Conservation (phyloP, 768 basidiomycete genomes). For the Dioszegia crocea region DNA sequence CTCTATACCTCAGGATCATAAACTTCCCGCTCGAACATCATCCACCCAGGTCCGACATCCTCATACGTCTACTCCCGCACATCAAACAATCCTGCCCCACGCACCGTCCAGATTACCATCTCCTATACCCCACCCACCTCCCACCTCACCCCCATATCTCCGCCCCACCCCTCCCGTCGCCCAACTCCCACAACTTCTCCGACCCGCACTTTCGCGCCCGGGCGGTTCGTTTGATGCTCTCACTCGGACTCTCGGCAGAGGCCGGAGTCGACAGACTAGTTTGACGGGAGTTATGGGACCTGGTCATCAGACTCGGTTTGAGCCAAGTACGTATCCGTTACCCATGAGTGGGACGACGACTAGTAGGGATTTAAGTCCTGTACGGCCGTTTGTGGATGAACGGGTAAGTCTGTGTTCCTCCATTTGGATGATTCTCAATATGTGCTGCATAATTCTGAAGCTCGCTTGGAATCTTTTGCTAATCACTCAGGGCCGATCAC, state of each 20-base stretch:
- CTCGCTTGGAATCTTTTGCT: background rate
- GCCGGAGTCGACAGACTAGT: slow-evolving; percentile 2
- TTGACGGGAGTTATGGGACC: background rate
- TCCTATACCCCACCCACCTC: background rate
- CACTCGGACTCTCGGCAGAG: slow-evolving; percentile 11
- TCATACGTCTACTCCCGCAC: background rate
- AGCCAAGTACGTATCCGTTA: slow-evolving; percentile 30
- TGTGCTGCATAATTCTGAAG: no score
- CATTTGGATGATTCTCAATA: no score
- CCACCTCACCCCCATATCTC: background rate
- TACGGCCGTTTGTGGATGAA: background rate
- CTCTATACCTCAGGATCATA: background rate
- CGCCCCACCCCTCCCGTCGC: slow-evolving; percentile 7
- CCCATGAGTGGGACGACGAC: slow-evolving; percentile 19
- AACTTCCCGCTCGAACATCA: background rate
- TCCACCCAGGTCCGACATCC: background rate
- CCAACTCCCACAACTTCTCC: slow-evolving; percentile 14
- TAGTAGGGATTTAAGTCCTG: background rate
- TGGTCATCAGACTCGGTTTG: slow-evolving; percentile 17
- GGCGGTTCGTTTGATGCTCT: slow-evolving; percentile 15
- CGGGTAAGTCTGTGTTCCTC: no score
- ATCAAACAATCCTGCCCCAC: background rate
- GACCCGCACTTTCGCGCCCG: slow-evolving; percentile 17
- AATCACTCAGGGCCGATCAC: background rate
- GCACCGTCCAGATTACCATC: background rate